Evolutionary conservation across 306 rosid genomes (phyloP).

Genomic region (Glycine latifolia): DNA sequence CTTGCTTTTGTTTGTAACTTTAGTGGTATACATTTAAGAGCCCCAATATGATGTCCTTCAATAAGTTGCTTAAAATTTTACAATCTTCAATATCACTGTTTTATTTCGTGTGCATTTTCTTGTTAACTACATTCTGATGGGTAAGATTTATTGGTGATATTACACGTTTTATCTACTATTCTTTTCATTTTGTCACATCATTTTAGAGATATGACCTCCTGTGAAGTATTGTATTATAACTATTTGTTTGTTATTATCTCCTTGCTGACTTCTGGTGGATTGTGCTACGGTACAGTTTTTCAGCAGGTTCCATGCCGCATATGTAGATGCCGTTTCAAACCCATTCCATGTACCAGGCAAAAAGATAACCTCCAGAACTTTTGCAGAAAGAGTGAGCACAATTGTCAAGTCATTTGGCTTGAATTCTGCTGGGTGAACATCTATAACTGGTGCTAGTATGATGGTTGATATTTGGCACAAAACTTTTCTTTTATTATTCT

Average conservation of each 20-base stretch:
- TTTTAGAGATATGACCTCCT: constrained; percentile 19
- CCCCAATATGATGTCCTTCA: not conserved
- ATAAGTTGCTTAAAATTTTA: not conserved
- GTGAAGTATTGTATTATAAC: not conserved
- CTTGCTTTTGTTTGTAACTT: constrained; percentile 15
- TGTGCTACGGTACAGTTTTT: constrained; percentile 64
- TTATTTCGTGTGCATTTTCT: constrained; percentile 4
- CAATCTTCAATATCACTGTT: not conserved
- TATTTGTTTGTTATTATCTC: constrained; percentile 29
- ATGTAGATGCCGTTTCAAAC: constrained; percentile 93
- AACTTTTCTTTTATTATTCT: not conserved
- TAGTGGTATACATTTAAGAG: not conserved
- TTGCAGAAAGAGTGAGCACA: constrained; percentile 88
- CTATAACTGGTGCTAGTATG: not conserved
- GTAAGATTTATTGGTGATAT: not conserved
- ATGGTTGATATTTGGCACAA: constrained; percentile 31
- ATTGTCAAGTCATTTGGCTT: constrained; percentile 92
- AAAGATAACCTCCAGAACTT: constrained; percentile 89
- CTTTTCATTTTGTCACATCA: constrained; percentile 25
- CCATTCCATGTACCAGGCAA: constrained; percentile 95
- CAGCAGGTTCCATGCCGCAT: constrained; percentile 86
- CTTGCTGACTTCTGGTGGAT: constrained; percentile 29
- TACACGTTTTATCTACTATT: constrained; percentile 19
- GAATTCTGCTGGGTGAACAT: constrained; percentile 67
- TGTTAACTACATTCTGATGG: constrained; percentile 7